phyloP scores from a whole-genome alignment of 768 basidiomycete genomes.

The Pleurotus ostreatus region DNA sequence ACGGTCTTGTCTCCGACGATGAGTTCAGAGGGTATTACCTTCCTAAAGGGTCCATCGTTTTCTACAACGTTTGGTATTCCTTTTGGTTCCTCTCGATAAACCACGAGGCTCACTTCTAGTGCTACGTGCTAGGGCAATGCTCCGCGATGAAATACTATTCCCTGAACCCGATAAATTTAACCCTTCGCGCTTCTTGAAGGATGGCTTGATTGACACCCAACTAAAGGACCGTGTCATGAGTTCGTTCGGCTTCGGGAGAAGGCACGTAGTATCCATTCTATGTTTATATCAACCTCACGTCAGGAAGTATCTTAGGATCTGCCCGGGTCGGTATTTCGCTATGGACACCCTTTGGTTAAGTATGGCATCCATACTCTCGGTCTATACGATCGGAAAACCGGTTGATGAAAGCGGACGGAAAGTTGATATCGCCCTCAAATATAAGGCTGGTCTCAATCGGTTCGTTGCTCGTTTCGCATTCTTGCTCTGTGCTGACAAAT shows the following conservation, averaged over 20 bases:
- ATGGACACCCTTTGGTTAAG: slow-evolving; percentile 21
- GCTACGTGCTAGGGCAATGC: slow-evolving; percentile 24
- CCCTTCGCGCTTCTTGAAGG: slow-evolving; percentile 42
- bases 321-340: slow-evolving; percentile 32
- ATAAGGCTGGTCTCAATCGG: neutral
- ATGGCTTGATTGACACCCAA: slow-evolving; percentile 30
- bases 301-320: slow-evolving; percentile 21
- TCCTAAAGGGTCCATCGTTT: slow-evolving; percentile 35
- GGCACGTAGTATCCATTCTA: neutral
- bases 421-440: slow-evolving; percentile 6
- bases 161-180: slow-evolving; percentile 33
- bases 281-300: neutral
- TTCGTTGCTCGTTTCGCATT: too few relatives aligned
- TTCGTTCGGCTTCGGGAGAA: slow-evolving; percentile 34
- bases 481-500: neutral
- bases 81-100: neutral
- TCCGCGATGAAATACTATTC: slow-evolving; percentile 28
- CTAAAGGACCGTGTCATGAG: slow-evolving; percentile 30
- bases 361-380: slow-evolving; percentile 26
- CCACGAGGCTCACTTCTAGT: neutral
- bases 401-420: slow-evolving; percentile 22
- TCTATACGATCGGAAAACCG: slow-evolving; percentile 26
- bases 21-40: slow-evolving; percentile 41
- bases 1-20: slow-evolving; percentile 34
- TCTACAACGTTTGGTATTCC: slow-evolving; percentile 30